Evolutionary conservation across 495 filamentous ascomycete species (phyloP), one percentile per base, ranked within the genome.

Genomic region (Daldinia childiae): DNA sequence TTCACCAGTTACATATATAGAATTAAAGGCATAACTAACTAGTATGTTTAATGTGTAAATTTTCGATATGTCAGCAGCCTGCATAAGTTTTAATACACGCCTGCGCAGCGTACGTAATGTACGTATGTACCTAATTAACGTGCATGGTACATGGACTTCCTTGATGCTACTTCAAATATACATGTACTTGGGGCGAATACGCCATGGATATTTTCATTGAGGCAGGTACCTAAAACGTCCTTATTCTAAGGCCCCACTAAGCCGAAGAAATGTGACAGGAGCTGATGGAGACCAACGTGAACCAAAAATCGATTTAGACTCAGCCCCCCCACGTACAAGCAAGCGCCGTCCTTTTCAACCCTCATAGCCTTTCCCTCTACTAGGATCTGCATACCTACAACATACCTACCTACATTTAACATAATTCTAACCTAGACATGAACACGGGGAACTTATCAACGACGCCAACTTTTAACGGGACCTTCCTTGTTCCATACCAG

Each of bases 291-390:
- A 71, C 58, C 59, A 71, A 71, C 63, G 19, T 66, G 63, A 66
- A 71, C 63, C 58, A 63, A 72, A 62, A 71, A 58, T 62, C 64
- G 64, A 68, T 68, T 72, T 68, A 68, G 69, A 72, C 64, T 72
- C 69, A 68, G 60, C 69, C 69, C 64, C 69, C 64, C 64, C 64
- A 72, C 64, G 50, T 72, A 64, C 50, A 38, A 39, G 34, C 50
- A 63, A 63, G 69, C 64, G 51, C 69, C 62, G 62, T 62, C 17
- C 54, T 64, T 64, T 68, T 72, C 64, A 60, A 68, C 59, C 55
- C 56, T 72, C 61, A 54, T 72, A 61, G 32, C 32, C 43, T 54
- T 59, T 56, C 55, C 29, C 34, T 59, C 59, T 41, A 51, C 36
- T 57, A 27, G 39, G 39, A 27, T 41, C 36, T 43, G 36, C 57